Evolutionary conservation across 148 eudicot species (phyloP).

Genomic region (Arbutus unedo): DNA sequence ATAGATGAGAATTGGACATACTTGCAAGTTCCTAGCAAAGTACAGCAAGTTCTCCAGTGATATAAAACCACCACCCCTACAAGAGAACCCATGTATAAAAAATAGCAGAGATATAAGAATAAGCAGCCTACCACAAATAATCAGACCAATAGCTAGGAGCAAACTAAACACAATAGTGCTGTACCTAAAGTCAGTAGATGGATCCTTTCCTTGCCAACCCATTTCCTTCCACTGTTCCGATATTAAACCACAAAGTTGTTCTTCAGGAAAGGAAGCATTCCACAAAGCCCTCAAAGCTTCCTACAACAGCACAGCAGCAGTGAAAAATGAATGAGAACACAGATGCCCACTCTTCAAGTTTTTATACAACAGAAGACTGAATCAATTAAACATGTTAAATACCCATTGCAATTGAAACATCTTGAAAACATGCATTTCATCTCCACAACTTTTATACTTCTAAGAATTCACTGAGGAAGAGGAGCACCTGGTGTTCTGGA

Average conservation of each 20-base stretch:
- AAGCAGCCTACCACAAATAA: slow-evolving; percentile 4
- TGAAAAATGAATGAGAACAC: slow-evolving; percentile 1
- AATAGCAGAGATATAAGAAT: background rate
- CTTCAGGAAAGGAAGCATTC: slow-evolving; percentile 88
- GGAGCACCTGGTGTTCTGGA: slow-evolving; percentile 73
- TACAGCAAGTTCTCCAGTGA: slow-evolving; percentile 86
- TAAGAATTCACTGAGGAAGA: background rate
- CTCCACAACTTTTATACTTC: background rate
- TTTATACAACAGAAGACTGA: background rate
- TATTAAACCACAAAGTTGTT: slow-evolving; percentile 63
- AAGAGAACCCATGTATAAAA: slow-evolving; percentile 22
- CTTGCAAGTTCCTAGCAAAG: slow-evolving; percentile 83
- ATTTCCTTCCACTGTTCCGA: slow-evolving; percentile 99
- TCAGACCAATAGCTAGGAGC: background rate
- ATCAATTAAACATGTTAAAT: background rate
- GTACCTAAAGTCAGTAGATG: slow-evolving; percentile 95
- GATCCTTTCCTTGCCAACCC: slow-evolving; percentile 99
- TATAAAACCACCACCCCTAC: slow-evolving; percentile 96
- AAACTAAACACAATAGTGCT: slow-evolving; percentile 8
- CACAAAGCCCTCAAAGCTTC: slow-evolving; percentile 83
- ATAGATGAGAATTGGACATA: slow-evolving; percentile 27
- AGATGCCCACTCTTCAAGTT: background rate
- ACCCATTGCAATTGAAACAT: background rate
- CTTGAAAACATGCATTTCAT: background rate
- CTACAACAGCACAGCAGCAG: slow-evolving; percentile 30